Evolutionary conservation across 495 filamentous ascomycete species (phyloP).

Genomic region (Amniculicola lignicola): DNA sequence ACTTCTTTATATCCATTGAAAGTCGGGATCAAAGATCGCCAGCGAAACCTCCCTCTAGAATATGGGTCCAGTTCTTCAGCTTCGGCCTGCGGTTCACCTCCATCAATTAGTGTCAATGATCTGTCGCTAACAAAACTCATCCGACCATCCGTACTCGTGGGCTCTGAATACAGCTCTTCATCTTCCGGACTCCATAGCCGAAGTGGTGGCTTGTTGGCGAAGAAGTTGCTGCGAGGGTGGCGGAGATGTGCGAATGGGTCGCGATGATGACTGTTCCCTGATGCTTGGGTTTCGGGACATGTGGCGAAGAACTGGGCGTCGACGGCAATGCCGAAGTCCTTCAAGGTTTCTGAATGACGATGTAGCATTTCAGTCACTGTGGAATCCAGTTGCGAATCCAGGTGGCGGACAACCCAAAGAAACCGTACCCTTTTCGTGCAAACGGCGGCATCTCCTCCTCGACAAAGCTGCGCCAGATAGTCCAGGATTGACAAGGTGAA

Average conservation of each 20-base stretch:
- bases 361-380: conserved; percentile 3
- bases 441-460: not conserved
- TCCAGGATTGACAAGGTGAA: conserved; percentile 21
- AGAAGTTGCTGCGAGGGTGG: not conserved
- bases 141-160: not conserved
- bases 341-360: not conserved
- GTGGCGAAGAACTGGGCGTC: conserved; percentile 8
- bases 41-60: not conserved
- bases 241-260: conserved; percentile 22
- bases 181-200: conserved; percentile 5
- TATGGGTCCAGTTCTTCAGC: not conserved
- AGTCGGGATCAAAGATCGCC: not conserved
- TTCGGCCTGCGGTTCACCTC: not conserved
- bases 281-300: not conserved
- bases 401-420: conserved; percentile 14
- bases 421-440: not conserved
- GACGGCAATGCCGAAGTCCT: conserved; percentile 1
- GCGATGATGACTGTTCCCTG: not conserved
- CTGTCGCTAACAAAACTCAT: not conserved
- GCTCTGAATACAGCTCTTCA: not conserved
- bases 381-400: conserved; percentile 9
- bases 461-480: conserved; percentile 7
- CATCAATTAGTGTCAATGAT: conserved; percentile 18
- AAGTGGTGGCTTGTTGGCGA: not conserved
- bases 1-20: not conserved